phyloP scores from a whole-genome alignment of 306 rosid species.

The Cicer arietinum region DNA sequence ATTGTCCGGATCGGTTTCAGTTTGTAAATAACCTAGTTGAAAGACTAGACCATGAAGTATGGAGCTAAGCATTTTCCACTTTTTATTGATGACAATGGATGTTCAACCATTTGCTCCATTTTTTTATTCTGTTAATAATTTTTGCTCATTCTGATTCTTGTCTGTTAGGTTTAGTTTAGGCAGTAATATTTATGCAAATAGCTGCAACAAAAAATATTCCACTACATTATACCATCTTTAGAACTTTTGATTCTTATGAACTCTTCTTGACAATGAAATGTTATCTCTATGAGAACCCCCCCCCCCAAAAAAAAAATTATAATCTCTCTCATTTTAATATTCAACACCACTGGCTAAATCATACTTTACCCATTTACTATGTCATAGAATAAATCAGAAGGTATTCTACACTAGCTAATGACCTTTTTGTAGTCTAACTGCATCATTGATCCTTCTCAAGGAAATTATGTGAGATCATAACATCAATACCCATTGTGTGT shows the following conservation, averaged over 20 bases:
- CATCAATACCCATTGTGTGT: conserved; percentile 16
- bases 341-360: not conserved
- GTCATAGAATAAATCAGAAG: conserved; percentile 17
- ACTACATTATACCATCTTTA: conserved; percentile 4
- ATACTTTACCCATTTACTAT: not conserved
- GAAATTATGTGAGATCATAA: conserved; percentile 30
- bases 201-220: not conserved
- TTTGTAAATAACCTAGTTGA: conserved; percentile 69
- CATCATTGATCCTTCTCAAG: conserved; percentile 9
- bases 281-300: not conserved
- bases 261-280: conserved; percentile 35
- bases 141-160: conserved; percentile 36
- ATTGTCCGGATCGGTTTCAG: conserved; percentile 70
- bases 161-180: conserved; percentile 26
- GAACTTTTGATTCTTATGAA: conserved; percentile 27
- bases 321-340: conserved; percentile 18
- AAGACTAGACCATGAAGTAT: conserved; percentile 82
- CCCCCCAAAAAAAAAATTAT: not conserved
- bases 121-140: not conserved
- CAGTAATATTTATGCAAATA: conserved; percentile 8
- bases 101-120: not conserved
- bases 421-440: conserved; percentile 17
- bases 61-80: conserved; percentile 48
- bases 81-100: conserved; percentile 37
- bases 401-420: not conserved